Percentiles rank a stretch among this genome's conserved stretches.
phyloP scores from a whole-genome alignment of 1,284 basidiomycete genomes.

The Naganishia sp. region DNA sequence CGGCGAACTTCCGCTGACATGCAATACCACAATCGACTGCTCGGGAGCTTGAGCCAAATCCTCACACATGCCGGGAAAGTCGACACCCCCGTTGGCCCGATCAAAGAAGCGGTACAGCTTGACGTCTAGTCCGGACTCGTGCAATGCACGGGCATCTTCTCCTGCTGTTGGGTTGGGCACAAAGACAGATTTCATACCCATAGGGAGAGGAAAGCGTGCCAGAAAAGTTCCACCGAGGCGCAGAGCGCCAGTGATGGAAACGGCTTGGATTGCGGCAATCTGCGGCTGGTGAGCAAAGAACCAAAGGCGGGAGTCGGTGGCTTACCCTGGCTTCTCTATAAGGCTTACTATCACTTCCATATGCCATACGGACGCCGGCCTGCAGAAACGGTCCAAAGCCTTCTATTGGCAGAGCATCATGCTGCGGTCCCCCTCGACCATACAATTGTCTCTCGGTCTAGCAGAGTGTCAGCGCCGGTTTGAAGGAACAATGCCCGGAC shows the following conservation, averaged over 20 bases:
- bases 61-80: slow-evolving; percentile 72
- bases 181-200: slow-evolving; percentile 39
- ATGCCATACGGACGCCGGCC: slow-evolving; percentile 45
- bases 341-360: slow-evolving; percentile 64
- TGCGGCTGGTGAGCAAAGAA: slow-evolving; percentile 21
- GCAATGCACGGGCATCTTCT: slow-evolving; percentile 46
- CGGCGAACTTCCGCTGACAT: slow-evolving; percentile 94
- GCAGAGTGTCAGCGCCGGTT: slow-evolving; percentile 42
- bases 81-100: slow-evolving; percentile 81
- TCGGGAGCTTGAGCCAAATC: slow-evolving; percentile 62
- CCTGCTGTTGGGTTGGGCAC: slow-evolving; percentile 45
- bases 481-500: slow-evolving; percentile 36
- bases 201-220: slow-evolving; percentile 61
- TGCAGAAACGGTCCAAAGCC: slow-evolving; percentile 49
- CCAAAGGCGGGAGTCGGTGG: not conserved
- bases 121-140: slow-evolving; percentile 49
- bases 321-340: slow-evolving; percentile 62
- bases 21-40: slow-evolving; percentile 80
- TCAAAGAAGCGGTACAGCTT: slow-evolving; percentile 70
- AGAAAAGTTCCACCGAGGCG: slow-evolving; percentile 89
- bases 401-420: slow-evolving; percentile 46
- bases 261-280: slow-evolving; percentile 70
- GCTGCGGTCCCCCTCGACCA: slow-evolving; percentile 33
- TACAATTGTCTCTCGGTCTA: slow-evolving; percentile 31
- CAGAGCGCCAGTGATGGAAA: slow-evolving; percentile 94